phyloP scores from a whole-genome alignment of 2,329 filamentous ascomycete genomes.

The Aspergillus aculeatinus region DNA sequence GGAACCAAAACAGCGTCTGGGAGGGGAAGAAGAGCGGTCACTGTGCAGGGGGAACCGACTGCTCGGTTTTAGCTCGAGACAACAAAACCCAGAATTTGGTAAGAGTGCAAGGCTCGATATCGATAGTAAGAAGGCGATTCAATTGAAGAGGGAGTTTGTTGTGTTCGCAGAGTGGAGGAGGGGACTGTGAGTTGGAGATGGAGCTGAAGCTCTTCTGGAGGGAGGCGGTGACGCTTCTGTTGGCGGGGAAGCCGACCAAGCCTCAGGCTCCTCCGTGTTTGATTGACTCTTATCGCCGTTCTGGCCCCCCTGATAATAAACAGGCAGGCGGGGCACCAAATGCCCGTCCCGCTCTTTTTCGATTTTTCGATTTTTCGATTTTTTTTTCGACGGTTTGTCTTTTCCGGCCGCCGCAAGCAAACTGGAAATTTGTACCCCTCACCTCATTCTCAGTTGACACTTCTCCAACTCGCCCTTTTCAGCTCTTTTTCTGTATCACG shows the following conservation, averaged over 20 bases:
- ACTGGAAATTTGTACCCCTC: background rate
- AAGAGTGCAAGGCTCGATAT: too few species aligned
- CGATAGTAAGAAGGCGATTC: too few species aligned
- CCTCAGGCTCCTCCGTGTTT: constrained; percentile 16
- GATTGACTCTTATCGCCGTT: constrained; percentile 12
- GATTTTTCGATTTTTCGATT: constrained; percentile 8
- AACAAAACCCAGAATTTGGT: background rate
- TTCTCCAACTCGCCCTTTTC: background rate
- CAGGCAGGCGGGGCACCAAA: constrained; percentile 21
- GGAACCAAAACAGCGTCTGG: constrained; percentile 7
- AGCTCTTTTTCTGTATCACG: background rate
- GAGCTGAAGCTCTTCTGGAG: constrained; percentile 4
- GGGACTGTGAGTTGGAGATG: background rate
- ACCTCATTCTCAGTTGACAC: background rate
- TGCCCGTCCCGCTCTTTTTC: constrained; percentile 6
- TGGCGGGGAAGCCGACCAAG: constrained; percentile 21
- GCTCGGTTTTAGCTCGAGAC: background rate
- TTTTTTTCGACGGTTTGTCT: constrained; percentile 10
- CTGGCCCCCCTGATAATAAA: constrained; percentile 18
- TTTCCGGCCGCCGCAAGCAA: background rate
- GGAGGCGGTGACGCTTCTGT: constrained; percentile 22
- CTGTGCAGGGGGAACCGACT: background rate
- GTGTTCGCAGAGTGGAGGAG: background rate
- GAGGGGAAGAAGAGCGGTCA: constrained; percentile 13
- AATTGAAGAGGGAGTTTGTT: background rate